Base-by-base conservation (phyloP, 805 yeast species). In the Candida qinlingensis region DNA sequence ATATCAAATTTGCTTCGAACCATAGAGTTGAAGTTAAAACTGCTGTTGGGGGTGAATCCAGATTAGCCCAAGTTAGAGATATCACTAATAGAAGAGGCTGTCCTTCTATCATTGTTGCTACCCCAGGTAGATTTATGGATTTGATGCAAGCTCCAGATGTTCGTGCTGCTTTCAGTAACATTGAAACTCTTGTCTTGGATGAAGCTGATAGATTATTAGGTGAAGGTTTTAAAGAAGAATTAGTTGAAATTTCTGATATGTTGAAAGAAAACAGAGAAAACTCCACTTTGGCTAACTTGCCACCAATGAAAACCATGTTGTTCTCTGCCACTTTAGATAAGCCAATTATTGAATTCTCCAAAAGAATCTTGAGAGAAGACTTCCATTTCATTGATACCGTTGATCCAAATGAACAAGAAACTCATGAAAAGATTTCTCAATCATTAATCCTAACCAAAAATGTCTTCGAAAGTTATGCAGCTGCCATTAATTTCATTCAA, bases 121-220 rank as follows among this genome's bases (percentile, higher is more conserved):
- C 97, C 6, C 97, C 97, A 1, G 97, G 97, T 55, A 79, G 97
- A 67, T 73, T 90, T 48, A 63, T 74, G 47, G 95, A 83, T 57
- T 70, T 82, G 52, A 64, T 88, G 41, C 60, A 67, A 37, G 75
- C 75, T 48, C 75, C 73, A 27, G 68, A 66, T 30, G 65, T 63
- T 12, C 74, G 79, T 19, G 65, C 67, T 26, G 64, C 68, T 8
- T 83, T 89, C 64, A 63, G 66, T 37, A 66, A 71, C 46, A 71
- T 91, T 48, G 76, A 75, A 50, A 79, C 83, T 58, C 74, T 87
- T 52, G 83, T 90, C 37, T 79, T 88, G 54, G 97, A 91, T 66
- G 98, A 91, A 70, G 97, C 97, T 37, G 97, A 91, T 68, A 79
- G 94, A 58, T 69, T 91, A 45, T 73, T 91, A 51, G 94, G 85